These are phyloP conservation scores for Geranium incanum DNA, from an alignment of 441 rosid species.

Conservation along the genomic window DNA sequence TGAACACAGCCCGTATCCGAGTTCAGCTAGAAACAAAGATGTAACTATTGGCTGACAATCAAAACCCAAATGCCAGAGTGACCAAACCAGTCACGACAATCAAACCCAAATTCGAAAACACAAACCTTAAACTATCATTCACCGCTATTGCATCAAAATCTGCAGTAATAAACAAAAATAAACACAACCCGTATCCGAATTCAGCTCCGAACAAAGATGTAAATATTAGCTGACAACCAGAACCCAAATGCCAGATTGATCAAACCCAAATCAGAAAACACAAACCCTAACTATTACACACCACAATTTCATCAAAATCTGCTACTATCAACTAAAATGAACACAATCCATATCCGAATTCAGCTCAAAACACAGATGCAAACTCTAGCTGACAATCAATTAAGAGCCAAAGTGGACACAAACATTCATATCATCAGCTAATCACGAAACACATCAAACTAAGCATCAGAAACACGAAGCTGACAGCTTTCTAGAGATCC, in stretches of 20 bases:
- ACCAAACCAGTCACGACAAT: not conserved
- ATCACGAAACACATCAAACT: no score
- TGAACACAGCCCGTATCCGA: not conserved
- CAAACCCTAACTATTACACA: not conserved
- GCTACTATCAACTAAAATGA: not conserved
- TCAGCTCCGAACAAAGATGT: not conserved
- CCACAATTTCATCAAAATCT: not conserved
- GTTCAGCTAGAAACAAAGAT: not conserved
- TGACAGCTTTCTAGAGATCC: no score
- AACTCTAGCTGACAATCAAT: not conserved
- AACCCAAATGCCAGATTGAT: no score
- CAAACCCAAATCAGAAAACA: not conserved
- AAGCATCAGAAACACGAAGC: no score
- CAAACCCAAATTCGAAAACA: conserved; percentile 5
- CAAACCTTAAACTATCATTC: conserved; percentile 26
- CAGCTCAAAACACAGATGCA: conserved; percentile 19
- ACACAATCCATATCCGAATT: conserved; percentile 16
- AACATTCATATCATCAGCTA: no score
- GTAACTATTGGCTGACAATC: not conserved
- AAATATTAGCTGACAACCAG: not conserved
- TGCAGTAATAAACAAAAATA: conserved; percentile 1
- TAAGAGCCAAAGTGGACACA: no score
- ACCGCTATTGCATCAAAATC: conserved; percentile 23
- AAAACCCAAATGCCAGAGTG: no score
- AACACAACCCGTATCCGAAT: not conserved